These are phyloP conservation scores for Smallanthus sonchifolius DNA, from an alignment of 129 eudicot species.

Conservation along the genomic window DNA sequence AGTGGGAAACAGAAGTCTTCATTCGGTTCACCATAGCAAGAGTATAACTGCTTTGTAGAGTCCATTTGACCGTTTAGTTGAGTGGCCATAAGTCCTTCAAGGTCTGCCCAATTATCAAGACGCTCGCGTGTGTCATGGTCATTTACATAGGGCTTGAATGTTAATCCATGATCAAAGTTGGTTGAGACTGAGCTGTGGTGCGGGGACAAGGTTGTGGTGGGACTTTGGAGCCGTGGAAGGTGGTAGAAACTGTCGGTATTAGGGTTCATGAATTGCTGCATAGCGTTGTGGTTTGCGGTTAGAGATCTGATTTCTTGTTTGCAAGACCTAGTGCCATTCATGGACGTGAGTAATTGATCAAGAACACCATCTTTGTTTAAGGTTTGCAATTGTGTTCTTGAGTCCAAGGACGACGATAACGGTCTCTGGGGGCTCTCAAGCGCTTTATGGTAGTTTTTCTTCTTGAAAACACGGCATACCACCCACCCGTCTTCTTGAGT, in stretches of 20 bases:
- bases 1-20: constrained; percentile 37
- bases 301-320: constrained; percentile 32
- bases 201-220: constrained; percentile 26
- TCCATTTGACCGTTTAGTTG: constrained; percentile 45
- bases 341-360: constrained; percentile 57
- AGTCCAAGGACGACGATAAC: constrained; percentile 20
- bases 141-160: not conserved
- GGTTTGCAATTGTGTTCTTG: constrained; percentile 23
- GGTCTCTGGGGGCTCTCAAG: constrained; percentile 42
- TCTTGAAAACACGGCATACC: constrained; percentile 36
- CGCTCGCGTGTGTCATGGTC: constrained; percentile 21
- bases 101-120: constrained; percentile 46
- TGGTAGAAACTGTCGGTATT: constrained; percentile 34
- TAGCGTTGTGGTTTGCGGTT: constrained; percentile 17
- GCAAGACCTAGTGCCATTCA: constrained; percentile 41
- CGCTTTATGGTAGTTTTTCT: constrained; percentile 32
- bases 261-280: constrained; percentile 22
- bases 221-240: constrained; percentile 63
- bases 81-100: constrained; percentile 49
- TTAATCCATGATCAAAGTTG: constrained; percentile 25
- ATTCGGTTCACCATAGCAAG: constrained; percentile 27
- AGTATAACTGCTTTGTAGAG: constrained; percentile 23
- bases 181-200: constrained; percentile 4
- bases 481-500: constrained; percentile 43
- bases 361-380: constrained; percentile 42